Base-by-base conservation (phyloP, 768 basidiomycete genomes). In the Hysterangium stoloniferum region DNA sequence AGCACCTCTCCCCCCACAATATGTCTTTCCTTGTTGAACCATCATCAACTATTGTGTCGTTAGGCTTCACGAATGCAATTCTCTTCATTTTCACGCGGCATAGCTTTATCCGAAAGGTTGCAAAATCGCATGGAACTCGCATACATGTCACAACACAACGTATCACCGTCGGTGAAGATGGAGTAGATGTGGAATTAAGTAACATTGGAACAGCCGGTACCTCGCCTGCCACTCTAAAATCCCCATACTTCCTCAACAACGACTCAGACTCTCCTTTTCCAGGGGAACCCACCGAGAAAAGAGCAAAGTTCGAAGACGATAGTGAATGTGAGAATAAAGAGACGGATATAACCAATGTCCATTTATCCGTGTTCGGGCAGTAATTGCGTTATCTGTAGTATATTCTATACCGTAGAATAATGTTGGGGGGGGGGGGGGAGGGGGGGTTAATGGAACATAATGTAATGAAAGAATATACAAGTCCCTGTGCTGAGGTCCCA, bases 221-320 rank as follows among this genome's bases (percentile, higher is more conserved):
- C 34, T 47, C 45, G 5, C 47, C 33, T 7, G 27, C 34, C 17
- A 38, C 34, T 11, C 19, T 13, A 13, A 42, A 25, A 24, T 42
- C 41, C 8, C 41, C 41, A 11, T 24, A 25, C 22, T 42, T 20
- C 41, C 3, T 27, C 6, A 42, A 15, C 24, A 25, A 13, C 19
- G 24, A 42, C 29, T 19, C 54, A 79, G 79, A 70, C 49, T 66
- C 62, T 60, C 82, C 82, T 58, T 71, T 72, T 35, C 59, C n/a
- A n/a, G n/a, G n/a, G n/a, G n/a, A n/a, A n/a, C n/a, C n/a, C n/a
- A n/a, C n/a, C n/a, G n/a, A n/a, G n/a, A n/a, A n/a, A n/a, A n/a
- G n/a, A n/a, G n/a, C n/a, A n/a, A n/a, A n/a, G n/a, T n/a, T n/a
- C n/a, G n/a, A n/a, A n/a, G n/a, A n/a, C n/a, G n/a, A n/a, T n/a